Evolutionary conservation across 2,329 filamentous ascomycete genomes (phyloP).

Genomic region (Arthrinium puccinioides): DNA sequence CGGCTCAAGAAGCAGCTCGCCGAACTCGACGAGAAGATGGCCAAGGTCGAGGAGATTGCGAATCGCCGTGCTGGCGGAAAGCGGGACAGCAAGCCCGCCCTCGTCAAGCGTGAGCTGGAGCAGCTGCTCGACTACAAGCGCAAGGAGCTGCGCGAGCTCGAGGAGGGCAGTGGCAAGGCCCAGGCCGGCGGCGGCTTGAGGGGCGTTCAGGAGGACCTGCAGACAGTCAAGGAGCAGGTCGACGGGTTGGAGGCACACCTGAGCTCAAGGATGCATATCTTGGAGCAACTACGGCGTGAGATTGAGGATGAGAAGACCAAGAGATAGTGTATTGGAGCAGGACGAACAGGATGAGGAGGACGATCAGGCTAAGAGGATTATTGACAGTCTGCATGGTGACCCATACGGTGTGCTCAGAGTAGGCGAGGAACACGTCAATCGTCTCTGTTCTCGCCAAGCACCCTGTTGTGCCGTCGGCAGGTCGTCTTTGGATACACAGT

Average conservation of each 20-base stretch:
- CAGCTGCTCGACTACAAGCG: conserved; percentile 94
- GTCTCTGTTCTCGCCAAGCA: no score
- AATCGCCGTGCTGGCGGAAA: conserved; percentile 56
- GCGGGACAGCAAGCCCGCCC: conserved; percentile 74
- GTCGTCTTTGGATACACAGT: no score
- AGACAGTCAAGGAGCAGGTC: conserved; percentile 88
- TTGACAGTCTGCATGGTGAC: no score
- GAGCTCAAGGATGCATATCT: conserved; percentile 62
- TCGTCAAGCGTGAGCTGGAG: conserved; percentile 91
- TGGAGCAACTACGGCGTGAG: conserved; percentile 71
- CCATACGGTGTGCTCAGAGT: no score
- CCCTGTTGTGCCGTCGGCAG: no score
- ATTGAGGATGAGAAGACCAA: conserved; percentile 78
- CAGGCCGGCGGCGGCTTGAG: conserved; percentile 67
- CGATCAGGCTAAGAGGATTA: not conserved
- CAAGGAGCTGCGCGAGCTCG: conserved; percentile 66
- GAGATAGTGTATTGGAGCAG: conserved; percentile 16
- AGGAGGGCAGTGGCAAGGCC: conserved; percentile 62
- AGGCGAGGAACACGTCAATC: no score
- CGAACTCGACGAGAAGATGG: conserved; percentile 83
- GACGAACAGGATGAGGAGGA: not conserved
- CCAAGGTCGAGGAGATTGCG: conserved; percentile 68
- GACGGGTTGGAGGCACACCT: conserved; percentile 83
- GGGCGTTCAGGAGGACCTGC: conserved; percentile 75
- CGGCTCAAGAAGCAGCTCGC: conserved; percentile 85